Percentiles rank a stretch among this genome's conserved stretches.
These are phyloP conservation scores for Nicotiana tabacum DNA, from an alignment of 257 asterid species.

Conservation along the genomic window DNA sequence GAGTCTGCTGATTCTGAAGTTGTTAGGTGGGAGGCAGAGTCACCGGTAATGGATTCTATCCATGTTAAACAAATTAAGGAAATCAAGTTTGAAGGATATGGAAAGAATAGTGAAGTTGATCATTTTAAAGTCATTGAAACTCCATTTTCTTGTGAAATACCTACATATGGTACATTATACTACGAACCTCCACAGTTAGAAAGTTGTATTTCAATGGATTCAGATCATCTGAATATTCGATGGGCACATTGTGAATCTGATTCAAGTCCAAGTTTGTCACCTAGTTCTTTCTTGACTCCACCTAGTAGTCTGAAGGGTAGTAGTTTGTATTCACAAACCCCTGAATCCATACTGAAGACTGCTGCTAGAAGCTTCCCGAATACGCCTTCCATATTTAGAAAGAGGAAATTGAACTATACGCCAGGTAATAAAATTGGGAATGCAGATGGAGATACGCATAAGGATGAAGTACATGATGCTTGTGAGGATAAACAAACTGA, in stretches of 20 bases:
- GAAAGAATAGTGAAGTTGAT: conserved; percentile 24
- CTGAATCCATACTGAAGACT: conserved; percentile 73
- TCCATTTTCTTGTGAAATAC: conserved; percentile 30
- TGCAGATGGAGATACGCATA: conserved; percentile 3
- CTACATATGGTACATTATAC: conserved; percentile 47
- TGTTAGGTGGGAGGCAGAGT: conserved; percentile 27
- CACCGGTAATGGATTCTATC: conserved; percentile 30
- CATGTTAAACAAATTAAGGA: conserved; percentile 23
- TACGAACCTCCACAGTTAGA: conserved; percentile 68
- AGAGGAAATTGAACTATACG: conserved; percentile 44
- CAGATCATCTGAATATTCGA: conserved; percentile 33
- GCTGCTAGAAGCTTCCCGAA: conserved; percentile 86
- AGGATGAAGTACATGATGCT: conserved; percentile 17
- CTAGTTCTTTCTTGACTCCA: conserved; percentile 49
- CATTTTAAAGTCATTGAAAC: conserved; percentile 24
- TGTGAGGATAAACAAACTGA: conserved; percentile 25
- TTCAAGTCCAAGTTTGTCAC: conserved; percentile 34
- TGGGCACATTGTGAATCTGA: conserved; percentile 35
- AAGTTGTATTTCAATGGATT: conserved; percentile 29
- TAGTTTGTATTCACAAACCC: conserved; percentile 42
- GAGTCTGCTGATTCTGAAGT: conserved; percentile 35
- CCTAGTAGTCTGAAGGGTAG: conserved; percentile 54
- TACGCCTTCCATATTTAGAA: conserved; percentile 84
- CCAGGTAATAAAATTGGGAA: conserved; percentile 23
- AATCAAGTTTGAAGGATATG: conserved; percentile 23